A percentile compares a stretch with the other conserved stretches of the same genome.
Evolutionary conservation across 2,329 filamentous ascomycete species (phyloP).

Genomic region (Stachybotrys elegans): DNA sequence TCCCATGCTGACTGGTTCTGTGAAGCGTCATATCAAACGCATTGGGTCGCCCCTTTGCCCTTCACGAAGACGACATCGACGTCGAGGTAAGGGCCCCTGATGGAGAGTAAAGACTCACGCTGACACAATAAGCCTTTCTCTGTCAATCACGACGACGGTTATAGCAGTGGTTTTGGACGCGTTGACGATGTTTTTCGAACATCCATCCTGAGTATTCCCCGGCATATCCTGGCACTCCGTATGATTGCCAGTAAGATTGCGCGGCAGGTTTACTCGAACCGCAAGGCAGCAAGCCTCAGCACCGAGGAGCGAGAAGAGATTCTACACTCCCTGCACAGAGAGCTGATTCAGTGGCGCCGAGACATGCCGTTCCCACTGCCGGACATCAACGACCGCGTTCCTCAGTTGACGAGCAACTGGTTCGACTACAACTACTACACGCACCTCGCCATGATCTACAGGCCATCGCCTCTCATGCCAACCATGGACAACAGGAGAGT

Average conservation of each 20-base stretch:
- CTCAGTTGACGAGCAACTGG: constrained; percentile 38
- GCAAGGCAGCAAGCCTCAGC: constrained; percentile 9
- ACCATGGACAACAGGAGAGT: constrained; percentile 27
- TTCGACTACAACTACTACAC: constrained; percentile 44
- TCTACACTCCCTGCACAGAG: constrained; percentile 28
- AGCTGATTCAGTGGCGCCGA: constrained; percentile 38
- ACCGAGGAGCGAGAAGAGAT: constrained; percentile 24
- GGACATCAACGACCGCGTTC: constrained; percentile 30
- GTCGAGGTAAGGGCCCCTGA: constrained; percentile 20
- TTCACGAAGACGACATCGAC: constrained; percentile 41
- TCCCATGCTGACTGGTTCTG: not conserved
- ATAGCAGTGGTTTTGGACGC: constrained; percentile 16
- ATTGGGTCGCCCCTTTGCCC: constrained; percentile 37
- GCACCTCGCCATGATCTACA: constrained; percentile 37
- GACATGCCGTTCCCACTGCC: constrained; percentile 39
- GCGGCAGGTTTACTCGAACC: constrained; percentile 29
- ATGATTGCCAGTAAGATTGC: constrained; percentile 35
- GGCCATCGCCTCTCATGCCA: constrained; percentile 37
- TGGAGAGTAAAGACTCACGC: not conserved
- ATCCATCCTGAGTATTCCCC: constrained; percentile 31
- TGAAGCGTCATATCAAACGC: constrained; percentile 37
- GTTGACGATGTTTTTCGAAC: constrained; percentile 22
- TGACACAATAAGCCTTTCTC: constrained; percentile 26
- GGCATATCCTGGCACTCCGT: constrained; percentile 35
- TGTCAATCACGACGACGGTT: constrained; percentile 29